A percentile compares a stretch with the other conserved stretches of the same genome.
Evolutionary conservation across 73 alveolate species (phyloP).

Genomic region (Paramecium pentaurelia): DNA sequence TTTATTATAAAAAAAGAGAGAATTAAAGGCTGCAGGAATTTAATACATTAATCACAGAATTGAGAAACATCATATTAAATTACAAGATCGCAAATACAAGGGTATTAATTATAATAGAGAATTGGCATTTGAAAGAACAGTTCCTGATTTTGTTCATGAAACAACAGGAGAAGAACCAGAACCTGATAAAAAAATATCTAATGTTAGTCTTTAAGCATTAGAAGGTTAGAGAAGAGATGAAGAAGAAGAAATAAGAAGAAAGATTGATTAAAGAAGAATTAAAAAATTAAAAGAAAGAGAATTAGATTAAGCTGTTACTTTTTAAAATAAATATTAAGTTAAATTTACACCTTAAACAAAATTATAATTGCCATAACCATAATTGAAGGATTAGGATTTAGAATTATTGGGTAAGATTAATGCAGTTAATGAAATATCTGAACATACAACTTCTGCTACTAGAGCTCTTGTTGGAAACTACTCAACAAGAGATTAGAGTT

Average conservation of each 20-base stretch:
- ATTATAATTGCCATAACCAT: constrained; percentile 78
- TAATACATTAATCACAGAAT: constrained; percentile 61
- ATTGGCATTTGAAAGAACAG: constrained; percentile 91
- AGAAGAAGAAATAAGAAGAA: constrained; percentile 89
- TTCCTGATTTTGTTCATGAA: constrained; percentile 87
- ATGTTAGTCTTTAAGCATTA: constrained; percentile 78
- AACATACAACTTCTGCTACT: constrained; percentile 66
- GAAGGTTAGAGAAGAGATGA: constrained; percentile 92
- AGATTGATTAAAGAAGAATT: constrained; percentile 88
- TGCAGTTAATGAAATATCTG: constrained; percentile 49
- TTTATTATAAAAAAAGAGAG: constrained; percentile 94
- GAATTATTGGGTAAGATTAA: constrained; percentile 62
- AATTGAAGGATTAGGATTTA: constrained; percentile 80
- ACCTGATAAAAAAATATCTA: constrained; percentile 72
- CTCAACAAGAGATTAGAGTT: constrained; percentile 54
- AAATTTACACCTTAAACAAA: constrained; percentile 52
- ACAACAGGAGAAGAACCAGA: constrained; percentile 74
- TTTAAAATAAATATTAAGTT: constrained; percentile 74
- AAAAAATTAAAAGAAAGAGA: constrained; percentile 92
- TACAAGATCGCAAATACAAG: constrained; percentile 77
- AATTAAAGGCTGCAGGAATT: constrained; percentile 97
- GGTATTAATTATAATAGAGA: constrained; percentile 94
- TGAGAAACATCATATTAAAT: constrained; percentile 59
- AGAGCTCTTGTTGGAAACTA: constrained; percentile 77
- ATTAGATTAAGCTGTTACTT: constrained; percentile 87